phyloP scores from a whole-genome alignment of 192 early-diverging fungal species.

The Linnemannia elongata region DNA sequence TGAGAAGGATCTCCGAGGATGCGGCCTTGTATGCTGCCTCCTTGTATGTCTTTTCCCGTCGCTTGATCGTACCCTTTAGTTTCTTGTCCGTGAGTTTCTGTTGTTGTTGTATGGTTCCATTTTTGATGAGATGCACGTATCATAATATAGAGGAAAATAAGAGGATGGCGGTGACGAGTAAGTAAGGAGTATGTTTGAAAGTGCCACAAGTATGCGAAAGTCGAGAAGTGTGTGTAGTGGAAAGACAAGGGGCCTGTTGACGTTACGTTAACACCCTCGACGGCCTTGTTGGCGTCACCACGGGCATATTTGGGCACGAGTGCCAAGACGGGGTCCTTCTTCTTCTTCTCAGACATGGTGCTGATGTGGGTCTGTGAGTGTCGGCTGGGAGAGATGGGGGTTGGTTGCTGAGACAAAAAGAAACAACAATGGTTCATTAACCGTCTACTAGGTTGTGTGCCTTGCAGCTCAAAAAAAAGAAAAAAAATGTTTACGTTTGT shows the following conservation, averaged over 20 bases:
- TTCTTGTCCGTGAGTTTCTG: slow-evolving; percentile 79
- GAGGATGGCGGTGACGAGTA: neutral
- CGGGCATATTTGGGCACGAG: slow-evolving; percentile 57
- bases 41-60: slow-evolving; percentile 69
- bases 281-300: slow-evolving; percentile 28
- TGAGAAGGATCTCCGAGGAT: slow-evolving; percentile 81
- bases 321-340: slow-evolving; percentile 59
- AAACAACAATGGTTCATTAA: neutral
- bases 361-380: neutral
- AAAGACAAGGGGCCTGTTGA: slow-evolving; percentile 1
- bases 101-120: neutral
- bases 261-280: slow-evolving; percentile 48
- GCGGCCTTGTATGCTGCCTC: slow-evolving; percentile 83
- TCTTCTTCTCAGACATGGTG: slow-evolving; percentile 37
- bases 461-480: neutral
- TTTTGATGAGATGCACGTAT: too few relatives aligned
- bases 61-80: slow-evolving; percentile 72
- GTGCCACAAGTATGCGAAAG: neutral
- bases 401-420: neutral
- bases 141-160: neutral
- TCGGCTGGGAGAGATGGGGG: neutral
- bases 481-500: slow-evolving; percentile 21
- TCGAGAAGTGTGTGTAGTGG: neutral
- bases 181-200: neutral
- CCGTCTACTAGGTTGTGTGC: neutral